A percentile compares a stretch with the other conserved stretches of the same genome.
Conservation (phyloP, 768 basidiomycete species). For the Termitomyces eurrhizus region DNA sequence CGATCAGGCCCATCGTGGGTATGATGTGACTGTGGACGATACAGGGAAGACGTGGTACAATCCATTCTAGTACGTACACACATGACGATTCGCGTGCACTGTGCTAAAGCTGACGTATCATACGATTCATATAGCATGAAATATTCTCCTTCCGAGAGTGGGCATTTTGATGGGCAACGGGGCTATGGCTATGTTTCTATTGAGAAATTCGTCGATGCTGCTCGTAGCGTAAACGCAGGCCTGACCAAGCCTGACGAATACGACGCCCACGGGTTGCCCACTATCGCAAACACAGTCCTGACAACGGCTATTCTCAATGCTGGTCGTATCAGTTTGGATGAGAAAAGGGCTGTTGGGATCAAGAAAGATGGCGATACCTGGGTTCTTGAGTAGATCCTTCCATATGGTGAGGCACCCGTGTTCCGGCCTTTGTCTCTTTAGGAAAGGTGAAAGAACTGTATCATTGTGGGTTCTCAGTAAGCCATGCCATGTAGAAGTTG, state of each 20-base stretch:
- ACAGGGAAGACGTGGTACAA: conserved; percentile 84
- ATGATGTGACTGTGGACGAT: conserved; percentile 85
- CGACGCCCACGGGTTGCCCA: conserved; percentile 79
- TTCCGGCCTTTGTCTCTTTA: conserved; percentile 2
- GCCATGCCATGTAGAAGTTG: not conserved
- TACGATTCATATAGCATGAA: conserved; percentile 65
- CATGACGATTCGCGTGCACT: not conserved
- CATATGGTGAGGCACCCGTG: conserved; percentile 12
- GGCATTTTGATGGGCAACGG: conserved; percentile 91
- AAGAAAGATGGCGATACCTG: conserved; percentile 61
- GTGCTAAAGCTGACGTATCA: conserved; percentile 7
- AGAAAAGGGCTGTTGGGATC: conserved; percentile 81
- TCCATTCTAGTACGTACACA: conserved; percentile 75
- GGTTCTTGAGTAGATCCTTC: conserved; percentile 54
- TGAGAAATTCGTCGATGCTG: conserved; percentile 88
- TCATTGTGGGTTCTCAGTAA: not conserved
- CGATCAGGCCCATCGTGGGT: conserved; percentile 93
- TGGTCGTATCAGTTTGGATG: conserved; percentile 85
- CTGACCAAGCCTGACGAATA: conserved; percentile 63
- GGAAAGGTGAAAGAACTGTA: conserved; percentile 12
- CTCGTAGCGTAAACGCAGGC: conserved; percentile 73
- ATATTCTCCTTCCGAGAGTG: conserved; percentile 87
- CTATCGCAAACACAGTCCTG: conserved; percentile 83
- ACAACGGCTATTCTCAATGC: conserved; percentile 89
- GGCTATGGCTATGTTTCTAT: conserved; percentile 92